These are phyloP conservation scores for Amanita brunnescens DNA, from an alignment of 768 basidiomycete species.

Conservation along the genomic window DNA sequence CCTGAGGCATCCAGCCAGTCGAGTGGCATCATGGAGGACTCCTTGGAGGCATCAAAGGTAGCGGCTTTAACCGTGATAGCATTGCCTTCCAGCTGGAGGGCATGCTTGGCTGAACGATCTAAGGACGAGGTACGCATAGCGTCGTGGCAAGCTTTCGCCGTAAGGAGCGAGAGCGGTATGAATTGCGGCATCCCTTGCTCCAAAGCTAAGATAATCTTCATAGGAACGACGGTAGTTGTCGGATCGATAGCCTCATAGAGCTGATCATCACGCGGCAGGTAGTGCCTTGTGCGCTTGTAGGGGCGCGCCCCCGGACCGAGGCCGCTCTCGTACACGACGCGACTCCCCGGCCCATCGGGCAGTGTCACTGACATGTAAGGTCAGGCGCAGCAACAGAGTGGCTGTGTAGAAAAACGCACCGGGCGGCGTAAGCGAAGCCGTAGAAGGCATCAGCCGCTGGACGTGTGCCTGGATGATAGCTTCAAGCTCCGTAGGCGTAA, in stretches of 20 bases:
- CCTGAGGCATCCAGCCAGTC: not conserved
- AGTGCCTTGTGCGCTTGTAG: not conserved
- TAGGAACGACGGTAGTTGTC: not conserved
- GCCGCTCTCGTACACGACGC: not conserved
- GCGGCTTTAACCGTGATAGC: not conserved
- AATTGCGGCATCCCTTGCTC: not conserved
- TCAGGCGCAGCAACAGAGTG: too few species aligned
- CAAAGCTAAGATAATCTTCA: not conserved
- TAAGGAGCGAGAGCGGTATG: not conserved
- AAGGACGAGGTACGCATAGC: not conserved
- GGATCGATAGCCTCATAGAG: not conserved
- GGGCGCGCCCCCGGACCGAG: not conserved
- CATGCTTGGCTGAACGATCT: not conserved
- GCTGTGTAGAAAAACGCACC: too few species aligned
- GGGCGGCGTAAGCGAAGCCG: not conserved
- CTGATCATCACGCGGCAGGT: not conserved
- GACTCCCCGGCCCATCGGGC: not conserved
- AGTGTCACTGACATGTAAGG: too few species aligned
- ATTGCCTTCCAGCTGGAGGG: not conserved
- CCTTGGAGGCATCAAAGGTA: not conserved
- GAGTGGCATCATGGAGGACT: not conserved
- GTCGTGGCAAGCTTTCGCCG: not conserved
- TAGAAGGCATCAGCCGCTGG: not conserved
- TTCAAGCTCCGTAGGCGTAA: not conserved
- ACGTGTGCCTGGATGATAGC: not conserved